Evolutionary conservation across 352 stramenopile genomes (phyloP).

Genomic region (Phytophthora europaea): DNA sequence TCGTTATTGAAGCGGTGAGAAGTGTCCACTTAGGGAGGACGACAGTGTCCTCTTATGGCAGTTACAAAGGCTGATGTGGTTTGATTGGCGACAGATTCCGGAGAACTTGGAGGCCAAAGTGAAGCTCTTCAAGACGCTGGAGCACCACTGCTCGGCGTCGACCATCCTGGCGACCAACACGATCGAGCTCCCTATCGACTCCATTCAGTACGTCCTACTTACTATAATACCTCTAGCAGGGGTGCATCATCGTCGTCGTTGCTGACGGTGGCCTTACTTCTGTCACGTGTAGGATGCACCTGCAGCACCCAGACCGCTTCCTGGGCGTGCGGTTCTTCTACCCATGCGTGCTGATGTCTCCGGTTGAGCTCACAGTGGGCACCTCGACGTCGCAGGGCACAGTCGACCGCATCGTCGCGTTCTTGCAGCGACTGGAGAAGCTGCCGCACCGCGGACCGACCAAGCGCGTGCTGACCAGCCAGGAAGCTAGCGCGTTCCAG

Average conservation of each 20-base stretch:
- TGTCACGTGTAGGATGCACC: slow-evolving; percentile 34
- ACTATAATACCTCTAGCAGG: no score
- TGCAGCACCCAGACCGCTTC: slow-evolving; percentile 58
- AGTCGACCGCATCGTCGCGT: slow-evolving; percentile 53
- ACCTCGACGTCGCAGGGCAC: slow-evolving; percentile 47
- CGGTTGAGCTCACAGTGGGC: slow-evolving; percentile 67
- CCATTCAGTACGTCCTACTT: slow-evolving; percentile 60
- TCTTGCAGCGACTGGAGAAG: slow-evolving; percentile 69
- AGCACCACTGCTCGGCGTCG: slow-evolving; percentile 60
- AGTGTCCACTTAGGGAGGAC: slow-evolving; percentile 2
- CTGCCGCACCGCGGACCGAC: slow-evolving; percentile 70
- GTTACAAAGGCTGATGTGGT: not conserved
- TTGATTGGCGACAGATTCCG: slow-evolving; percentile 48
- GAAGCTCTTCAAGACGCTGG: slow-evolving; percentile 70
- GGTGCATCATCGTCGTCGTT: not conserved
- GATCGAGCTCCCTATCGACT: slow-evolving; percentile 64
- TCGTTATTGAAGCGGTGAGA: slow-evolving; percentile 77
- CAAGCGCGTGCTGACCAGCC: slow-evolving; percentile 61
- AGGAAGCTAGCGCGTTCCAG: slow-evolving; percentile 69
- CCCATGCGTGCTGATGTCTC: slow-evolving; percentile 69
- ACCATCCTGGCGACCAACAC: slow-evolving; percentile 74
- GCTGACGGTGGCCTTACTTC: not conserved
- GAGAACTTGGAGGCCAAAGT: slow-evolving; percentile 71
- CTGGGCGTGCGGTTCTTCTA: slow-evolving; percentile 83
- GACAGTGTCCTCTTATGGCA: not conserved